phyloP scores from a whole-genome alignment of 805 yeast species.

The Spathaspora passalidarum region DNA sequence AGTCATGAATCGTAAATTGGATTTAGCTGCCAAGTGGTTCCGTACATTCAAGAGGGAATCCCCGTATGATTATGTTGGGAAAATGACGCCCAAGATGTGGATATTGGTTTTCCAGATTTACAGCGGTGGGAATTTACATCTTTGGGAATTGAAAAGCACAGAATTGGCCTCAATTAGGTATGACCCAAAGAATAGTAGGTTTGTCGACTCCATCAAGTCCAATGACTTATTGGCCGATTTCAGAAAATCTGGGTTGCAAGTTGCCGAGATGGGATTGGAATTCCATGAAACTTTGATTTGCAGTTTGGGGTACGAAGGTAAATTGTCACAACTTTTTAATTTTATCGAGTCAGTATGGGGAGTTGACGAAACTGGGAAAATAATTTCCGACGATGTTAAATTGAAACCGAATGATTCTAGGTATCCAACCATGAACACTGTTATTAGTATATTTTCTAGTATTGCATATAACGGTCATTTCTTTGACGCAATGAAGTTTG shows the following conservation, averaged over 20 bases:
- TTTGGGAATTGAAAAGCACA: constrained; percentile 27
- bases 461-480: constrained; percentile 30
- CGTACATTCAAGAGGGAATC: constrained; percentile 26
- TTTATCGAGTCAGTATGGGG: constrained; percentile 33
- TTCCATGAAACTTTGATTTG: constrained; percentile 24
- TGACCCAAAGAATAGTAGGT: constrained; percentile 1
- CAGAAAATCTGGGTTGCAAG: constrained; percentile 10
- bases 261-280: constrained; percentile 1
- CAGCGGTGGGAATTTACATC: constrained; percentile 29
- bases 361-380: constrained; percentile 21
- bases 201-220: neutral
- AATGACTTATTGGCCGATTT: constrained; percentile 1
- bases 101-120: constrained; percentile 27
- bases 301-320: constrained; percentile 28
- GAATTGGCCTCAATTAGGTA: constrained; percentile 11
- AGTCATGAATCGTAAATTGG: constrained; percentile 32
- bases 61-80: constrained; percentile 8
- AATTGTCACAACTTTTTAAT: constrained; percentile 17
- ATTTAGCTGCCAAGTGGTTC: constrained; percentile 41
- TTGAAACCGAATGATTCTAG: constrained; percentile 13
- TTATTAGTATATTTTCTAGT: constrained; percentile 30
- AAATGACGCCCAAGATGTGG: constrained; percentile 36
- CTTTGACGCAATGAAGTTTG: constrained; percentile 30
- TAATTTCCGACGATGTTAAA: constrained; percentile 4
- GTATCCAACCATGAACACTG: constrained; percentile 22